Conservation (phyloP, 441 rosid species). For the Populus tomentosa region DNA sequence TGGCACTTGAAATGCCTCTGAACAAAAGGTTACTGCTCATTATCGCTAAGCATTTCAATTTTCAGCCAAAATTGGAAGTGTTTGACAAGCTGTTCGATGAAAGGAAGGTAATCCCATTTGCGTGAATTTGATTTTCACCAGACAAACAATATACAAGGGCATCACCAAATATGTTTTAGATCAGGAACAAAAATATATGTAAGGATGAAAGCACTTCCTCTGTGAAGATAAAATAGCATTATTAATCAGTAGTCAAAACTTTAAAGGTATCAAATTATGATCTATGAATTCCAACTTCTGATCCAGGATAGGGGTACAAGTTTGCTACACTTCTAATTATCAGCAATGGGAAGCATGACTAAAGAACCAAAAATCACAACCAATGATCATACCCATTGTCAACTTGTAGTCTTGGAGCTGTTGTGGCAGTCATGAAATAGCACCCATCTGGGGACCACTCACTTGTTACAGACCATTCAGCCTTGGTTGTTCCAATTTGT, state of each 20-base stretch:
- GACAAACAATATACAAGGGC: background rate
- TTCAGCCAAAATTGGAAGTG: background rate
- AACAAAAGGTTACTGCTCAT: background rate
- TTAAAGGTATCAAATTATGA: background rate
- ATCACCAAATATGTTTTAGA: background rate
- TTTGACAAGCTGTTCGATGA: background rate
- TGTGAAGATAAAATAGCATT: background rate
- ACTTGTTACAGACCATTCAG: slow-evolving; percentile 84
- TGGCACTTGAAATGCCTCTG: background rate
- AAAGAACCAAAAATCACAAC: background rate
- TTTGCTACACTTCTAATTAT: background rate
- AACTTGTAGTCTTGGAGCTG: slow-evolving; percentile 91
- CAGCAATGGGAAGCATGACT: background rate
- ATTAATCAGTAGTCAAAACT: background rate
- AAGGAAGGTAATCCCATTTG: background rate
- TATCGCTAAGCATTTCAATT: background rate
- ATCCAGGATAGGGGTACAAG: background rate
- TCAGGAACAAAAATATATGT: background rate
- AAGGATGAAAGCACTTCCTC: background rate
- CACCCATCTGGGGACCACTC: slow-evolving; percentile 95
- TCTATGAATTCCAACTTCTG: background rate
- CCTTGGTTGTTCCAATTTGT: slow-evolving; percentile 69
- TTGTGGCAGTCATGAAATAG: slow-evolving; percentile 90
- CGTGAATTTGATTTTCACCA: background rate
- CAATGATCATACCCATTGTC: slow-evolving; percentile 70